Evolutionary conservation across 495 filamentous ascomycete genomes (phyloP).

Genomic region (Friedmanniomyces endolithicus): DNA sequence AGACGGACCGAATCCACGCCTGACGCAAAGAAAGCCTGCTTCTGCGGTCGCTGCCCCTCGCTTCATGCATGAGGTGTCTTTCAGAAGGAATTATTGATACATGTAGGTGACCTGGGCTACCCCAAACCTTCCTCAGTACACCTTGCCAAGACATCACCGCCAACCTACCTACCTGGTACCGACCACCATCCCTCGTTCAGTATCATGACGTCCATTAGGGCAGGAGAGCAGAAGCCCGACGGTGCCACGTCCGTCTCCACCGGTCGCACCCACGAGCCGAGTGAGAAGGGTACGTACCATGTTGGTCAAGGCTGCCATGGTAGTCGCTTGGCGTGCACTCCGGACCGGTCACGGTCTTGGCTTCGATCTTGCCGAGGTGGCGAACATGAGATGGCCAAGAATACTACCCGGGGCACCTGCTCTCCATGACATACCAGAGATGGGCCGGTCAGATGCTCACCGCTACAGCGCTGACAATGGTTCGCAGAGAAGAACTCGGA

Average conservation of each 20-base stretch:
- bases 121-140: no score
- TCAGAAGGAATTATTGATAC: not conserved
- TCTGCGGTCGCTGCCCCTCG: not conserved
- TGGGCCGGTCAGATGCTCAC: no score
- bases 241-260: not conserved
- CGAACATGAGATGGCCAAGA: no score
- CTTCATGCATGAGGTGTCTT: not conserved
- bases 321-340: not conserved
- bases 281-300: not conserved
- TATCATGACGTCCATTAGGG: not conserved
- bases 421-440: no score
- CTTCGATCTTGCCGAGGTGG: no score
- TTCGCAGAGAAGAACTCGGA: constrained; percentile 56
- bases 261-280: not conserved
- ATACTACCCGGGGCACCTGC: no score
- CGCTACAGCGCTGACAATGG: not conserved
- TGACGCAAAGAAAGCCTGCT: not conserved
- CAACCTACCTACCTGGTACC: no score
- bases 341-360: no score
- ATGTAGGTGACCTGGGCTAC: no score
- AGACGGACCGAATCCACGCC: no score
- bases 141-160: no score
- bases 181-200: no score
- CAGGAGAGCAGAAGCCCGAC: not conserved
- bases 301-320: not conserved